A percentile compares a stretch with the other conserved stretches of the same genome.
Conservation (phyloP, 2,329 filamentous ascomycete genomes). For the Lasiodiplodia sp. region DNA sequence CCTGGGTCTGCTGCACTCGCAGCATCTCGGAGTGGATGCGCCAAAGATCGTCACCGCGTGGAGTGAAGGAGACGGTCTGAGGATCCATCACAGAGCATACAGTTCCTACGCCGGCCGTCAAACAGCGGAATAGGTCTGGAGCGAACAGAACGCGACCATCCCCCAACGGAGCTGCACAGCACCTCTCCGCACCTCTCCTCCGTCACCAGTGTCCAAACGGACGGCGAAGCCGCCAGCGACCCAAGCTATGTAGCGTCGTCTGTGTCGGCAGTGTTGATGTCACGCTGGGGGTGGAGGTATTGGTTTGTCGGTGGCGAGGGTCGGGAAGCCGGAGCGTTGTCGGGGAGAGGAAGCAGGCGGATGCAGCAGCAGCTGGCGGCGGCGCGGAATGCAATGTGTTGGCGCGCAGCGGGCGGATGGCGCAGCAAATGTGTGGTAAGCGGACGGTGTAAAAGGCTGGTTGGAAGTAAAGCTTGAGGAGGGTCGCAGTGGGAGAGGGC, state of each 20-base stretch:
- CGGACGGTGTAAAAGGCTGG: neutral
- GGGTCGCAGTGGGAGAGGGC: neutral
- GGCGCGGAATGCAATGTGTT: neutral
- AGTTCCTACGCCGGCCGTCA: constrained; percentile 9
- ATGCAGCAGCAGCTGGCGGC: neutral
- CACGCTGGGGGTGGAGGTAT: neutral
- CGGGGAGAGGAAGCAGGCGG: neutral
- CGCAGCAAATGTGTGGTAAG: neutral
- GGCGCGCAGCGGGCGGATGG: neutral
- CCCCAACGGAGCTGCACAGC: constrained; percentile 25
- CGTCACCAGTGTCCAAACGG: constrained; percentile 35
- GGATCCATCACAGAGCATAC: constrained; percentile 62
- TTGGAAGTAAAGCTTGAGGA: neutral
- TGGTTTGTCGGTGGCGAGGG: constrained; percentile 1
- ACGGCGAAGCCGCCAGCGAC: constrained; percentile 35
- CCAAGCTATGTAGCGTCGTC: constrained; percentile 5
- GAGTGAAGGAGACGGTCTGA: constrained; percentile 67
- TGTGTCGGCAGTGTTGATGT: constrained; percentile 1
- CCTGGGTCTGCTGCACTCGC: constrained; percentile 66
- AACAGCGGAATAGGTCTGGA: constrained; percentile 6
- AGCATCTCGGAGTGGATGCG: constrained; percentile 69
- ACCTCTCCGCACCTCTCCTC: constrained; percentile 33
- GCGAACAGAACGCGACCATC: constrained; percentile 18
- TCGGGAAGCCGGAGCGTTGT: neutral
- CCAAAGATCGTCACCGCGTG: constrained; percentile 68